Conservation (phyloP, 495 filamentous ascomycete genomes). For the Tuber melanosporum region DNA sequence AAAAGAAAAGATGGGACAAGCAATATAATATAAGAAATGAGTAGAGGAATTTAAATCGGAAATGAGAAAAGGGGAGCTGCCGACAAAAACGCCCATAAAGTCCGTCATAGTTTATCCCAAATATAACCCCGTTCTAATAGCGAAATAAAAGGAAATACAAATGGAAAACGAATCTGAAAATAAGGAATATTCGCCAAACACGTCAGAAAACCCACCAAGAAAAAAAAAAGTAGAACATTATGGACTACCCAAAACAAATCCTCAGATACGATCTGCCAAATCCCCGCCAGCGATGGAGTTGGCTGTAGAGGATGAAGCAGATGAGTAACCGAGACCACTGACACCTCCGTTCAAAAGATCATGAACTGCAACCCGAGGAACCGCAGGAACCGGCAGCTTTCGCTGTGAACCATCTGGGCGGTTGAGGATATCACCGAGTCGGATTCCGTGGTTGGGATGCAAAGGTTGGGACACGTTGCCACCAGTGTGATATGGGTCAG, state of each 20-base stretch:
- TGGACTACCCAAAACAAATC: conserved; percentile 18
- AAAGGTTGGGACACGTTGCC: conserved; percentile 41
- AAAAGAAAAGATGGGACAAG: conserved; percentile 25
- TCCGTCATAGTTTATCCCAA: conserved; percentile 40
- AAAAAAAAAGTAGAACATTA: conserved; percentile 18
- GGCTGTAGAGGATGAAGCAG: conserved; percentile 36
- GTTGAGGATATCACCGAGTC: conserved; percentile 87
- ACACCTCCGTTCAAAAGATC: conserved; percentile 58
- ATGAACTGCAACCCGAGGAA: conserved; percentile 82
- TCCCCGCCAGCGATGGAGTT: conserved; percentile 41
- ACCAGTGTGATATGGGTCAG: conserved; percentile 47
- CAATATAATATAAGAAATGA: conserved; percentile 24
- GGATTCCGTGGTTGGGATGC: conserved; percentile 55
- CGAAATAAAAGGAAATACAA: conserved; percentile 26
- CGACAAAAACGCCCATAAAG: conserved; percentile 38
- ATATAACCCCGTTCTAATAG: conserved; percentile 39
- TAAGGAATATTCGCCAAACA: conserved; percentile 28
- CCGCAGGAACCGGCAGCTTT: conserved; percentile 86
- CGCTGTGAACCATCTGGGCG: conserved; percentile 77
- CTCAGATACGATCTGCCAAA: conserved; percentile 40
- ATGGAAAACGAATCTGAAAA: not conserved
- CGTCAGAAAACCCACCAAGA: not conserved
- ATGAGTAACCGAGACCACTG: conserved; percentile 28
- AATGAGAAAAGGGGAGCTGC: conserved; percentile 29
- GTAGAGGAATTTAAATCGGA: conserved; percentile 31